Percentiles rank a stretch among this genome's conserved stretches.
Conservation (phyloP, 2,329 filamentous ascomycete species). For the Xenoacremonium recifei region DNA sequence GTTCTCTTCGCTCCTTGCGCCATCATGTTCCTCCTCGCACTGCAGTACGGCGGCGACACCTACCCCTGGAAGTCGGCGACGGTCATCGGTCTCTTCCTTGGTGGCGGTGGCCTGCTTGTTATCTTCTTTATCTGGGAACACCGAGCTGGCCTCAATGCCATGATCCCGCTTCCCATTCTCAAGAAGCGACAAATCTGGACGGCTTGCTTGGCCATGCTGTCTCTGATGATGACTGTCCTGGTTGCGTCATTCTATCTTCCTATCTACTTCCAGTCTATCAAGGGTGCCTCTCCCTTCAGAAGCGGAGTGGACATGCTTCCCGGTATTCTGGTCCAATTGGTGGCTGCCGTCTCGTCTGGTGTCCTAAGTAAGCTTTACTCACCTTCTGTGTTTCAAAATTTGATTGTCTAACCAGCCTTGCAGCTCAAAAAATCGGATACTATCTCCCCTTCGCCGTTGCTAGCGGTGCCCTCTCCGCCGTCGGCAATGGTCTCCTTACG, state of each 20-base stretch:
- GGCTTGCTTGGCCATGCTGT: constrained; percentile 39
- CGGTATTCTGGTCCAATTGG: constrained; percentile 24
- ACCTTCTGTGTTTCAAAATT: not conserved
- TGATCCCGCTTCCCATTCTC: constrained; percentile 47
- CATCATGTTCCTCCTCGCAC: constrained; percentile 48
- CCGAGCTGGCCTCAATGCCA: constrained; percentile 44
- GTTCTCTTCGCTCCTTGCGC: constrained; percentile 44
- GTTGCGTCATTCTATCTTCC: constrained; percentile 47
- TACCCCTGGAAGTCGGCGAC: constrained; percentile 44
- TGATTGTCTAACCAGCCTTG: constrained; percentile 1
- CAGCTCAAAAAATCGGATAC: constrained; percentile 36
- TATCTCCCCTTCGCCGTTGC: constrained; percentile 42
- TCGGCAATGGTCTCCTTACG: constrained; percentile 41
- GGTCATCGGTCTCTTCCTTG: constrained; percentile 46
- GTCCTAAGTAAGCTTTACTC: constrained; percentile 12
- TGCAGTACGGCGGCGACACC: constrained; percentile 50
- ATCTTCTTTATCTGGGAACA: constrained; percentile 47
- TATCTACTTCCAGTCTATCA: constrained; percentile 51
- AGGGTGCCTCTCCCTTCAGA: constrained; percentile 27
- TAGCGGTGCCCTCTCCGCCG: constrained; percentile 28
- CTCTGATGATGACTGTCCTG: constrained; percentile 44
- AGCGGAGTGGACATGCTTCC: constrained; percentile 30
- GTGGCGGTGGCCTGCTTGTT: constrained; percentile 35
- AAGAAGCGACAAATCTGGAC: constrained; percentile 42
- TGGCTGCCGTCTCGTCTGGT: constrained; percentile 22